Evolutionary conservation across 768 basidiomycete genomes (phyloP).

Genomic region (Dendrothele bispora): DNA sequence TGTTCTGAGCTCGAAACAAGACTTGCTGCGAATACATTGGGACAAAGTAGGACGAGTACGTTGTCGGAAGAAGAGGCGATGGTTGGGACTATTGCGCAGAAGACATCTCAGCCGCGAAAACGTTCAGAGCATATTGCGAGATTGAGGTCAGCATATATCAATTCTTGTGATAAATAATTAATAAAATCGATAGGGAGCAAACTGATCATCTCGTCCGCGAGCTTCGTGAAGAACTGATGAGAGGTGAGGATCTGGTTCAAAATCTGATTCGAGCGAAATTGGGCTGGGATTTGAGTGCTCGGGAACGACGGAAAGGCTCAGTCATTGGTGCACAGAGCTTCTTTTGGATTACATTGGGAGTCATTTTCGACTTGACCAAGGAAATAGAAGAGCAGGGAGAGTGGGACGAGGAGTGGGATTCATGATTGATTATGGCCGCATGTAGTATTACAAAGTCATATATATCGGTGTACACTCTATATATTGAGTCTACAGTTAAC

Average conservation of each 20-base stretch:
- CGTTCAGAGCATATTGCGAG: conserved; percentile 53
- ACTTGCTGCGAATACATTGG: conserved; percentile 47
- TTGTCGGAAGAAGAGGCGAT: conserved; percentile 65
- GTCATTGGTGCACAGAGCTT: conserved; percentile 64
- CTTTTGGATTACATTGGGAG: conserved; percentile 57
- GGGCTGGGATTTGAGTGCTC: conserved; percentile 41
- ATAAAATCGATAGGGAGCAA: too few relatives aligned
- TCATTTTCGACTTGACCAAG: conserved; percentile 54
- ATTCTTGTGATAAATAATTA: too few relatives aligned
- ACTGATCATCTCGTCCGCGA: conserved; percentile 50
- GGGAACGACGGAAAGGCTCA: conserved; percentile 11
- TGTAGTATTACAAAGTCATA: too few relatives aligned
- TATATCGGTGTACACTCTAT: too few relatives aligned
- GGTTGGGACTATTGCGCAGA: conserved; percentile 65
- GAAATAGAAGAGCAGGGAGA: conserved; percentile 47
- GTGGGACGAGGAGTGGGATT: too few relatives aligned
- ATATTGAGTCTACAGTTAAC: too few relatives aligned
- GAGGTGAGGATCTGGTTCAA: conserved; percentile 43
- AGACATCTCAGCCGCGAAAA: conserved; percentile 55
- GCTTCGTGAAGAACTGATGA: conserved; percentile 50
- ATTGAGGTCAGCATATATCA: too few relatives aligned
- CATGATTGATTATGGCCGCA: too few relatives aligned
- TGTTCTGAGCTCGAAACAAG: conserved; percentile 46
- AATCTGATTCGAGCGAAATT: conserved; percentile 52
- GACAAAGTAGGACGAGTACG: conserved; percentile 35